Conservation (phyloP, 2,329 filamentous ascomycete species). For the Fusarium equiseti region DNA sequence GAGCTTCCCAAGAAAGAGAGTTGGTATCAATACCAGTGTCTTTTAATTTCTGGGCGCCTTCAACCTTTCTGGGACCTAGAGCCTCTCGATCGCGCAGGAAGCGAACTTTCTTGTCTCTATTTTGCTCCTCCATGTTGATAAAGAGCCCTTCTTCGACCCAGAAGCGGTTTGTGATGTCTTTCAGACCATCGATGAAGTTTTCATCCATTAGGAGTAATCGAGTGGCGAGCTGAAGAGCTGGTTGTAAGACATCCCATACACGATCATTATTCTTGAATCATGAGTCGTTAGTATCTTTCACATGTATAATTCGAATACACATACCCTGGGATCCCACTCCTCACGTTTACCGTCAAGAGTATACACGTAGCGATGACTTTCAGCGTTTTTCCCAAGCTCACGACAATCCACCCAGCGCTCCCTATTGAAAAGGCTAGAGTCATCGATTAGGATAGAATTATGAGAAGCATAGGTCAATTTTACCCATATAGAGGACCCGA, state of each 20-base stretch:
- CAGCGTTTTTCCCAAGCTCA: not conserved
- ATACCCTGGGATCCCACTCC: constrained; percentile 45
- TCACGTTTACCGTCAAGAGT: constrained; percentile 37
- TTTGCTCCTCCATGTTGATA: not conserved
- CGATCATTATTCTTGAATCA: constrained; percentile 38
- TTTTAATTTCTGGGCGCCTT: constrained; percentile 8
- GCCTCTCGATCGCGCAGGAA: constrained; percentile 15
- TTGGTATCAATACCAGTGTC: constrained; percentile 4
- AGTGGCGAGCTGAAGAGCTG: constrained; percentile 46
- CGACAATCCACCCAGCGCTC: constrained; percentile 26
- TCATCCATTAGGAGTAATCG: constrained; percentile 40
- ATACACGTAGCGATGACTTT: constrained; percentile 32
- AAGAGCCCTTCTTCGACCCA: constrained; percentile 27
- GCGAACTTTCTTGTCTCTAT: constrained; percentile 7
- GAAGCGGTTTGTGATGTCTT: constrained; percentile 45
- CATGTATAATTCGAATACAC: not conserved
- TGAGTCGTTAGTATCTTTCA: not conserved
- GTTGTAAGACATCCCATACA: constrained; percentile 49
- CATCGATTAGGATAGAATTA: not conserved
- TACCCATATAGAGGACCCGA: constrained; percentile 44
- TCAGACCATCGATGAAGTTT: constrained; percentile 37
- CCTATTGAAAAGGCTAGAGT: constrained; percentile 27
- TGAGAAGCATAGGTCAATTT: not conserved
- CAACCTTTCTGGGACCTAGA: constrained; percentile 4
- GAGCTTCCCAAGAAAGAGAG: not conserved